These are phyloP conservation scores for Breviolum minutum DNA, from an alignment of 73 alveolate species.

Conservation along the genomic window DNA sequence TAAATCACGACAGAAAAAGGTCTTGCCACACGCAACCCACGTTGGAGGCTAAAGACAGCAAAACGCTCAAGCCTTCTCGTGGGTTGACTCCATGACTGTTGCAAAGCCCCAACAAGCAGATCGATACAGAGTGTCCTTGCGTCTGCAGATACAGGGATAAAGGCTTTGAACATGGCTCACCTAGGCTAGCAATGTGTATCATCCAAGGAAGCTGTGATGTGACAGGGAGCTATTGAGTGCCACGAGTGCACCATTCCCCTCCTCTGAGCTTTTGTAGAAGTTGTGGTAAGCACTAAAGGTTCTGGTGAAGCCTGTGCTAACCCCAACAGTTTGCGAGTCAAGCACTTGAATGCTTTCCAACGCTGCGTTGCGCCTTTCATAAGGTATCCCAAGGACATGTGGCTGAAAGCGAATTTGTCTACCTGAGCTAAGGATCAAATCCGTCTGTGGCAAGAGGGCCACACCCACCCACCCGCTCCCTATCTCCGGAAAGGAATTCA, in stretches of 20 bases:
- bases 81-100: conserved; percentile 92
- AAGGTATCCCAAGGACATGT: conserved; percentile 86
- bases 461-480: neutral
- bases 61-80: conserved; percentile 19
- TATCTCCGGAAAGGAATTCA: too few species aligned
- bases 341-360: neutral
- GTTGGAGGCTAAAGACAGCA: too few species aligned
- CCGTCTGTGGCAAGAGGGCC: neutral
- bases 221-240: neutral
- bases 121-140: conserved; percentile 63
- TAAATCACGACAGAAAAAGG: neutral
- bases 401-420: conserved; percentile 84
- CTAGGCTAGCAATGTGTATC: neutral
- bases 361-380: conserved; percentile 46
- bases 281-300: conserved; percentile 86
- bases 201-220: neutral
- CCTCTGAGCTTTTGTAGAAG: conserved; percentile 65
- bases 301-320: conserved; percentile 55
- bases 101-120: conserved; percentile 95
- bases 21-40: neutral
- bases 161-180: neutral
- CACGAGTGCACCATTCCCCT: neutral
- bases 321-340: neutral
- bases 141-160: neutral
- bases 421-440: neutral